Base-by-base conservation (phyloP, 192 early-diverging fungal genomes). In the Cladochytrium replicatum region DNA sequence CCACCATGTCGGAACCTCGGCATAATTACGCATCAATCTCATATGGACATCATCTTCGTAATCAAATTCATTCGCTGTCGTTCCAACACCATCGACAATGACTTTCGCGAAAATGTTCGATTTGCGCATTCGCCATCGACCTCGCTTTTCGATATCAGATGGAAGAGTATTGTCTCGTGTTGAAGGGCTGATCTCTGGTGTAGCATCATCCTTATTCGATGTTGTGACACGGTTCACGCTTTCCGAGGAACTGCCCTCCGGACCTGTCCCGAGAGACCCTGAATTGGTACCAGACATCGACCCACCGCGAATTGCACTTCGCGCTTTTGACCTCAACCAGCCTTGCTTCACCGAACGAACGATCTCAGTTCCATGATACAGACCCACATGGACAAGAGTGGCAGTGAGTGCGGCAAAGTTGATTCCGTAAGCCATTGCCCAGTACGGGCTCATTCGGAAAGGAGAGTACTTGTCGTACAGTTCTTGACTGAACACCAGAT, bases 1-100 rank as follows among this genome's bases (percentile, higher is more conserved):
- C 86, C 84, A 87, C 77, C 80, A 86, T 27, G 69, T 64, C 38
- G 89, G 89, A n/a, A 85, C 82, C 48, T 85, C 82, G 25, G 70
- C 67, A 56, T 92, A 89, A 21, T 43, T 45, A 27, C 76, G 68
- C 86, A 89, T 89, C 31, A 87, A 56, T 54, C 72, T 74, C 32
- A 75, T 74, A 45, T 86, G 86, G 43, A 88, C 79, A 60, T 89
- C 85, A n/a, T n/a, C n/a, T n/a, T n/a, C n/a, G 43, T 64, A 47
- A 22, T 42, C 50, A 22, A 64, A n/a, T 15, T 15, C 29, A 15
- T 48, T 41, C 41, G 58, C 41, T 4, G 61, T 22, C 1, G 19
- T 46, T 21, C 51, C 32, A 46, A 52, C 41, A 1, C 17, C 7
- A 4, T 24, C 38, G 19, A 41, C 58, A 6, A 25, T 29, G 21